A percentile compares a stretch with the other conserved stretches of the same genome.
Evolutionary conservation across 1,139 yeast genomes (phyloP).

Genomic region (Hemisphaericaspora xylofermentans): DNA sequence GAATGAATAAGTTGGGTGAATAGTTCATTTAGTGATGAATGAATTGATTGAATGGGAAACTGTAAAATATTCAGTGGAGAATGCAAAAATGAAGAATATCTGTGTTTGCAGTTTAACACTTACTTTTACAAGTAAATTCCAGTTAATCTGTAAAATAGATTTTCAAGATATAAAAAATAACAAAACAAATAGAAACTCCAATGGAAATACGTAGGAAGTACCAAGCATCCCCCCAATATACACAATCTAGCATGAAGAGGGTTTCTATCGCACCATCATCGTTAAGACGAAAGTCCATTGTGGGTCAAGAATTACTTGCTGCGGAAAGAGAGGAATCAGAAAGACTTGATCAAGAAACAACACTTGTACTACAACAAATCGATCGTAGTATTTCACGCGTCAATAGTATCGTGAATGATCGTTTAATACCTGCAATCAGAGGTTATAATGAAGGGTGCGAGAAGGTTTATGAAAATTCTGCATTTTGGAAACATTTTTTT

Average conservation of each 20-base stretch:
- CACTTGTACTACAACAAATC: conserved; percentile 74
- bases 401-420: conserved; percentile 61
- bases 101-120: no score
- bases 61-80: no score
- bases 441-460: conserved; percentile 55
- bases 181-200: no score
- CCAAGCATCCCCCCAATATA: no score
- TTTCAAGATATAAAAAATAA: no score
- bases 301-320: conserved; percentile 20
- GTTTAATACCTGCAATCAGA: conserved; percentile 60
- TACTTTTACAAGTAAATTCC: no score
- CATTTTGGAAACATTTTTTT: conserved; percentile 73
- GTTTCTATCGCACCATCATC: conserved; percentile 43
- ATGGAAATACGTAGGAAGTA: no score
- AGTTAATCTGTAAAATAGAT: no score
- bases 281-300: conserved; percentile 36
- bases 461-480: conserved; percentile 58
- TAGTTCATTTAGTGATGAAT: no score
- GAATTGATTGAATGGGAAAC: no score
- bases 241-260: conserved; percentile 30
- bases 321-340: conserved; percentile 59
- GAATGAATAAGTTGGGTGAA: no score
- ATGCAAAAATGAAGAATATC: no score
- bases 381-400: conserved; percentile 69
- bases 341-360: conserved; percentile 76